phyloP scores from a whole-genome alignment of 306 rosid species.

The Trifolium repens region DNA sequence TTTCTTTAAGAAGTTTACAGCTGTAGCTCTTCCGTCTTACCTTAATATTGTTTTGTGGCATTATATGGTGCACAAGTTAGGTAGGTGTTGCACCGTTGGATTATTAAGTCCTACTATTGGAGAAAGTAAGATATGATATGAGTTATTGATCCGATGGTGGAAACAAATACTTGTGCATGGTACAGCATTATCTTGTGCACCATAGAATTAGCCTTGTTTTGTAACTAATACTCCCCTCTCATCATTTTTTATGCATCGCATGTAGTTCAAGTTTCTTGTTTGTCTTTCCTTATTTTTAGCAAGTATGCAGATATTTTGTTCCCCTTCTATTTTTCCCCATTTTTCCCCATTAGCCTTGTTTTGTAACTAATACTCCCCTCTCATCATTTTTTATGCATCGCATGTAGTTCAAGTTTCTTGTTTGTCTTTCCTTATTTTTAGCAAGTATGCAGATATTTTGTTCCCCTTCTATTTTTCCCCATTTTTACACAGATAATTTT shows the following conservation, averaged over 20 bases:
- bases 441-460: constrained; percentile 2
- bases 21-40: neutral
- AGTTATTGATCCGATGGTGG: too few relatives aligned
- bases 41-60: neutral
- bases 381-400: neutral
- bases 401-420: neutral
- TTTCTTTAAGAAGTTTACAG: neutral
- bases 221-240: neutral
- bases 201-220: too few relatives aligned
- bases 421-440: neutral
- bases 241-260: neutral
- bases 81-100: too few relatives aligned
- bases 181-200: too few relatives aligned
- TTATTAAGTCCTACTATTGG: too few relatives aligned
- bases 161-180: too few relatives aligned
- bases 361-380: neutral
- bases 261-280: neutral
- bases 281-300: constrained; percentile 6
- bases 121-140: too few relatives aligned
- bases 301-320: constrained; percentile 1
- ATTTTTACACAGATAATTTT: neutral
- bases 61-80: too few relatives aligned
- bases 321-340: neutral
- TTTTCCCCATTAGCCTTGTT: too few relatives aligned
- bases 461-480: neutral